Evolutionary conservation across 306 rosid genomes (phyloP).

Genomic region (Ceratonia siliqua): DNA sequence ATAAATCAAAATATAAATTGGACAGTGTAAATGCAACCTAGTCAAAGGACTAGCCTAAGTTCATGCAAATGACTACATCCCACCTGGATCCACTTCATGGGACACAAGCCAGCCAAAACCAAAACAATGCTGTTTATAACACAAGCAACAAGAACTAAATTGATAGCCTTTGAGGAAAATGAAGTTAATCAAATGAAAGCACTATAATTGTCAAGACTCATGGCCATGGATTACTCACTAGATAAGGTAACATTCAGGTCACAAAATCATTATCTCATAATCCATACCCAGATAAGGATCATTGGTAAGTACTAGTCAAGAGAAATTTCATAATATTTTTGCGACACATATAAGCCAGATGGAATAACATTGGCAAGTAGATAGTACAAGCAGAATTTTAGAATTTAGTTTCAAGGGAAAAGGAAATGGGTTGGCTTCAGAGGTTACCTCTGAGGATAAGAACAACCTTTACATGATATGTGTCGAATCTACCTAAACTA

Average conservation of each 20-base stretch:
- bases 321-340: constrained; percentile 2
- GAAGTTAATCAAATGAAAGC: constrained; percentile 7
- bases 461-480: constrained; percentile 4
- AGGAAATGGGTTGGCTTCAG: background rate
- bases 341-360: background rate
- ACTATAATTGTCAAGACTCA: background rate
- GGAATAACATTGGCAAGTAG: background rate
- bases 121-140: constrained; percentile 1
- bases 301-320: background rate
- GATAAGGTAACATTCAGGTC: background rate
- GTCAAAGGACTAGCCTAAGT: background rate
- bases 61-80: background rate
- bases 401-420: constrained; percentile 10
- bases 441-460: constrained; percentile 1
- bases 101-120: background rate
- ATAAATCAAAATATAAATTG: background rate
- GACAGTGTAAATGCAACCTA: background rate
- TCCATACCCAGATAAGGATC: background rate
- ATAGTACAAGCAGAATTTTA: background rate
- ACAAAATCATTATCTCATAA: constrained; percentile 4
- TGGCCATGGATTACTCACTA: background rate
- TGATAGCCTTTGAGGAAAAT: background rate
- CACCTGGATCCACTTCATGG: background rate
- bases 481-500: constrained; percentile 1
- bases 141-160: constrained; percentile 5